phyloP scores from a whole-genome alignment of 306 rosid genomes.

The Citrullus colocynthis region DNA sequence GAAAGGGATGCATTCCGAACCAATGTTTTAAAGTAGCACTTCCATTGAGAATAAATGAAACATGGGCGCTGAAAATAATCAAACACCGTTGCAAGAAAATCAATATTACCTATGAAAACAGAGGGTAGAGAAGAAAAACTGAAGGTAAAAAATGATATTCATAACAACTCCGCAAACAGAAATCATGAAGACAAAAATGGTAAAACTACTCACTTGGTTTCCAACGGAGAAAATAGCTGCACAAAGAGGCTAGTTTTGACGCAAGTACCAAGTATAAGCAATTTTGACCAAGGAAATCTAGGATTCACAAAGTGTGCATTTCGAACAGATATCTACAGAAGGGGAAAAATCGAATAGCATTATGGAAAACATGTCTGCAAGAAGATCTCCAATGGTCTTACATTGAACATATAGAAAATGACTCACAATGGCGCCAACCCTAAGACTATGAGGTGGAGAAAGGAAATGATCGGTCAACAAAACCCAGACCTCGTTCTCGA shows the following conservation, averaged over 20 bases:
- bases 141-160: background rate
- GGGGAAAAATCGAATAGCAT: background rate
- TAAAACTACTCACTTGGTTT: slow-evolving; percentile 44
- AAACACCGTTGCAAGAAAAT: background rate
- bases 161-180: slow-evolving; percentile 5
- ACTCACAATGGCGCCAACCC: slow-evolving; percentile 82
- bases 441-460: slow-evolving; percentile 57
- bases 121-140: background rate
- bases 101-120: background rate
- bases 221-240: slow-evolving; percentile 66
- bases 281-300: slow-evolving; percentile 60
- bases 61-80: background rate
- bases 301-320: slow-evolving; percentile 78
- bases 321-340: slow-evolving; percentile 51
- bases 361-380: background rate
- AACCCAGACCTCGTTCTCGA: slow-evolving; percentile 82
- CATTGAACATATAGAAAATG: background rate
- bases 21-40: background rate
- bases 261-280: slow-evolving; percentile 80
- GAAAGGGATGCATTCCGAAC: background rate
- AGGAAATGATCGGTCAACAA: slow-evolving; percentile 52
- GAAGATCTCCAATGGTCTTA: background rate
- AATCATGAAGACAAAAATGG: background rate
- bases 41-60: background rate
- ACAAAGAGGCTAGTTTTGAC: slow-evolving; percentile 57